These are phyloP conservation scores for Cerioporus squamosus DNA, from an alignment of 1,284 basidiomycete genomes.

Conservation along the genomic window DNA sequence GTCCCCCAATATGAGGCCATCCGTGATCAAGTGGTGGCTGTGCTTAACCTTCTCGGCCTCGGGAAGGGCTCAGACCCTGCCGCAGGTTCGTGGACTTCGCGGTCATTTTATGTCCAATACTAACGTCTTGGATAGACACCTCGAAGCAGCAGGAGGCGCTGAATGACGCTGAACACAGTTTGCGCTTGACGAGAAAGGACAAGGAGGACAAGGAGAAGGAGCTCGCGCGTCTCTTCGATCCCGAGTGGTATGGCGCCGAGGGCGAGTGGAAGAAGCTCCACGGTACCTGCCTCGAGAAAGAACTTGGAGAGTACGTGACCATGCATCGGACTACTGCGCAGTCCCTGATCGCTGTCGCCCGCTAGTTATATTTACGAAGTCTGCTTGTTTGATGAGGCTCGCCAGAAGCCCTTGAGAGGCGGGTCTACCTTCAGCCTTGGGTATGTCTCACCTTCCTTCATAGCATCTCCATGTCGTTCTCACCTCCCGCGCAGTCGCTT, in stretches of 20 bases:
- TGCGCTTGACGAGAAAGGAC: constrained; percentile 51
- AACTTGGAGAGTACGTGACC: constrained; percentile 83
- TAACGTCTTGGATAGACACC: constrained; percentile 42
- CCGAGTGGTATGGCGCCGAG: constrained; percentile 74
- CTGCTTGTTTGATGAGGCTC: constrained; percentile 91
- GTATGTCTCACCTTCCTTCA: constrained; percentile 47
- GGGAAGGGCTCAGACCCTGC: constrained; percentile 42
- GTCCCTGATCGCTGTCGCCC: background rate
- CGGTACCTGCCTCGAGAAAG: constrained; percentile 78
- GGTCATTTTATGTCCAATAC: background rate
- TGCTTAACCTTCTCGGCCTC: constrained; percentile 73
- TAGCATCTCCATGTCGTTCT: background rate
- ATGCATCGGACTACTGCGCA: background rate
- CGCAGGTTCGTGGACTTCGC: constrained; percentile 43
- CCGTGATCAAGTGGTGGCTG: constrained; percentile 66
- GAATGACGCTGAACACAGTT: constrained; percentile 58
- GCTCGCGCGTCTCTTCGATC: constrained; percentile 65
- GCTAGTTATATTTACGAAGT: constrained; percentile 92
- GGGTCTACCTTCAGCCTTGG: constrained; percentile 84
- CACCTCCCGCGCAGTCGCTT: constrained; percentile 59
- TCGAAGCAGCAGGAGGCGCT: constrained; percentile 69
- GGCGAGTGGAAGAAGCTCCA: constrained; percentile 98
- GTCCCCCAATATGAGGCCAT: constrained; percentile 78
- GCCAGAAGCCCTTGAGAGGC: constrained; percentile 88
- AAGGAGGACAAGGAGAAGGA: constrained; percentile 55